These are phyloP conservation scores for Pestalotiopsis sp. DNA, from an alignment of 2,329 filamentous ascomycete species.

Conservation along the genomic window DNA sequence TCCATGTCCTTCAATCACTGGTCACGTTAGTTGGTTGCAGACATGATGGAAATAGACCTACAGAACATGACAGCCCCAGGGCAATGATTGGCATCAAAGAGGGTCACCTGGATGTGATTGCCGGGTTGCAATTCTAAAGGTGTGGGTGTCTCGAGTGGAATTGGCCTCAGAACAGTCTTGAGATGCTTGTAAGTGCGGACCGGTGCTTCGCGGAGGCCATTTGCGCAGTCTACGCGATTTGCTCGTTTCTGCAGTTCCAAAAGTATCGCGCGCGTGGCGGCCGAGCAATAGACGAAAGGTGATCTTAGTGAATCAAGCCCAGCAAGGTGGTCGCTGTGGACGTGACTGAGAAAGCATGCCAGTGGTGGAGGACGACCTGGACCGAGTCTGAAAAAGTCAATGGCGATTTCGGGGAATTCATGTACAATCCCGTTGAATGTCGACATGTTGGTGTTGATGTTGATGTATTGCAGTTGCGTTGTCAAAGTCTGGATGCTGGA, in stretches of 20 bases:
- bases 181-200: constrained; percentile 78
- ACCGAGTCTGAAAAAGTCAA: constrained; percentile 77
- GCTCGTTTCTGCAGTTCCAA: constrained; percentile 77
- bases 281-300: constrained; percentile 89
- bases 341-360: constrained; percentile 88
- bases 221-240: constrained; percentile 79
- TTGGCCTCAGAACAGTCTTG: constrained; percentile 70
- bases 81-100: constrained; percentile 92
- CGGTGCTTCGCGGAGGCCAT: constrained; percentile 74
- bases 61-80: constrained; percentile 88
- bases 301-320: constrained; percentile 77
- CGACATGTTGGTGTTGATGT: constrained; percentile 60
- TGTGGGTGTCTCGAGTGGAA: constrained; percentile 81
- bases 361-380: constrained; percentile 61
- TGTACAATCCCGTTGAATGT: constrained; percentile 72
- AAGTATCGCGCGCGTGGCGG: constrained; percentile 79
- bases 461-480: no score
- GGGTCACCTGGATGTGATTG: constrained; percentile 73
- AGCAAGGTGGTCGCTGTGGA: constrained; percentile 86
- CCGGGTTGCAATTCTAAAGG: constrained; percentile 72
- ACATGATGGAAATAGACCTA: constrained; percentile 32
- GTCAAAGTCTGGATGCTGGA: no score
- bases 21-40: background rate
- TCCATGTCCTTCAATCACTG: constrained; percentile 72
- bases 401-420: constrained; percentile 80